These are phyloP conservation scores for Cytospora piceae DNA, from an alignment of 2,329 filamentous ascomycete genomes.

Conservation along the genomic window DNA sequence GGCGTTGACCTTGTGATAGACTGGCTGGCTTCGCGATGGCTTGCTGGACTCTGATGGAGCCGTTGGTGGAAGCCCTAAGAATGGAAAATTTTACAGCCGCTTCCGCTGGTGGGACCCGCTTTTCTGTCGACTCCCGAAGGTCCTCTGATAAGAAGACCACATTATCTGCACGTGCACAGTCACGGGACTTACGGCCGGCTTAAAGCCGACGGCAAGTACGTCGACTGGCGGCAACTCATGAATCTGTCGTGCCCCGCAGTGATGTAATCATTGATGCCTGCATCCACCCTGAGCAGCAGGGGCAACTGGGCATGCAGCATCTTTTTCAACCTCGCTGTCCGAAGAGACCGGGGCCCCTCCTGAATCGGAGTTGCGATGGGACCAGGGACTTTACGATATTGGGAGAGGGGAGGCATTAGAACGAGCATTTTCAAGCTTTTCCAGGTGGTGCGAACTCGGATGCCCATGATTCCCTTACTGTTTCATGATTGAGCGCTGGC, in stretches of 20 bases:
- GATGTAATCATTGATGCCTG: constrained; percentile 26
- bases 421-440: constrained; percentile 15
- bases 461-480: not conserved
- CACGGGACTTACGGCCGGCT: not conserved
- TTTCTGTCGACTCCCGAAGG: not conserved
- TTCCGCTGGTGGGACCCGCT: constrained; percentile 20
- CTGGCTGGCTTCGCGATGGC: constrained; percentile 25
- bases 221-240: constrained; percentile 1
- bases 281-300: constrained; percentile 11
- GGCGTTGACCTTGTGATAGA: constrained; percentile 39
- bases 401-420: constrained; percentile 12
- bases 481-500: not conserved
- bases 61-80: constrained; percentile 15
- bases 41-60: constrained; percentile 19
- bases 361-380: constrained; percentile 27
- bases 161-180: constrained; percentile 22
- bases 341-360: constrained; percentile 22
- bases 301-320: constrained; percentile 6
- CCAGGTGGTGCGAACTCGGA: constrained; percentile 14
- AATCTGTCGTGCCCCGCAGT: constrained; percentile 20
- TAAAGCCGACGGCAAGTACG: constrained; percentile 18
- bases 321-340: constrained; percentile 25
- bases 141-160: not conserved
- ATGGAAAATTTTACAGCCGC: constrained; percentile 26
- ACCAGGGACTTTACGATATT: not conserved